Evolutionary conservation across 140 eudicot genomes (phyloP), one percentile per base, ranked within the genome.

Genomic region (Anethum foeniculum): DNA sequence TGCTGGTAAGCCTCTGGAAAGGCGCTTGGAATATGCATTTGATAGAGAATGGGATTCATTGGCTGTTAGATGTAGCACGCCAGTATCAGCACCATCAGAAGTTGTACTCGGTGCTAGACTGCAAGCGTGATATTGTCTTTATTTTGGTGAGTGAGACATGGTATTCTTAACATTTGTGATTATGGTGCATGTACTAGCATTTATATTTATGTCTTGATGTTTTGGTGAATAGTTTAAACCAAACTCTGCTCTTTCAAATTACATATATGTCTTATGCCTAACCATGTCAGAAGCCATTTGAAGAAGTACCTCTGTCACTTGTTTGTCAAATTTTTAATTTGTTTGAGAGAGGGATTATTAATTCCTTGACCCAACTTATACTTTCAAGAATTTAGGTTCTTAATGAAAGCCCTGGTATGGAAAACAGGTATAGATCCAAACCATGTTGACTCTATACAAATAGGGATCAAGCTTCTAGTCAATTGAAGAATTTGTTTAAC

Each of bases 1-100:
- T 78, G 36, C 9, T 62, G 86, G 86, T 23, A 86, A 62, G 39
- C 69, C 86, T 60, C 73, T 91, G 34, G 98, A 90, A 83, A 87
- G 95, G 75, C 89, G 97, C 39, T 79, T 93, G 80, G 97, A 88
- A 30, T 81, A 85, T 82, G 83, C 80, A 73, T 91, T 93, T 76
- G 97, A 93, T 85, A 77, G 79, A 27, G 98, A 90, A 81, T 88
- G 90, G 86, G 93, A 93, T 46, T 84, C 89, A 25, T 82, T 83
- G n/a, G 77, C 77, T 74, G 87, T 80, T 46, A 84, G 89, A 79
- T 81, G 90, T 78, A 32, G 82, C 86, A 80, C 91, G 80, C 90
- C 92, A 5, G 86, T 86, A 85, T 85, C 90, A 4, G 83, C 90
- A 49, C 81, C 86, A 9, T 82, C 91, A 19, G 84, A 82, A 73